phyloP scores from a whole-genome alignment of 176 grass and related monocot genomes.

The Paspalum vaginatum region DNA sequence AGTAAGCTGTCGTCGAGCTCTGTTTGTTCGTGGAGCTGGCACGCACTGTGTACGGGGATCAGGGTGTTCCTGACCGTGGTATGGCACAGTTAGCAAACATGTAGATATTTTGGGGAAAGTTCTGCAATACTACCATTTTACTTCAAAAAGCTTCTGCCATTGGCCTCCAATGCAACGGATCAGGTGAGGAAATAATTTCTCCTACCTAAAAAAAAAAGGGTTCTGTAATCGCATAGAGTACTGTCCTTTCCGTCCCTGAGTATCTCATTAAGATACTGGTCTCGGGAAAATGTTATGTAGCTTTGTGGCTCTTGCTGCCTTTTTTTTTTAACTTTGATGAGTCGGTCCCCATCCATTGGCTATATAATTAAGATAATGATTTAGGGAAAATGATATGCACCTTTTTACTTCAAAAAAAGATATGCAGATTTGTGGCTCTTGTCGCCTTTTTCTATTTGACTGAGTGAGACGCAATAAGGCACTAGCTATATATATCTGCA shows the following conservation, averaged over 20 bases:
- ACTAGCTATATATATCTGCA: constrained; percentile 23
- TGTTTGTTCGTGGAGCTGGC: background rate
- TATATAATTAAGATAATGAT: constrained; percentile 18
- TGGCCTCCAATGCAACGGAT: no score
- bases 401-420: no score
- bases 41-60: background rate
- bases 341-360: background rate
- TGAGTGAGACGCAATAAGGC: constrained; percentile 15
- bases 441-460: background rate
- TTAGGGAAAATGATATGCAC: background rate
- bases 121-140: background rate
- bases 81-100: background rate
- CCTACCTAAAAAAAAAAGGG: no score
- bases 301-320: background rate
- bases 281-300: background rate
- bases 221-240: no score
- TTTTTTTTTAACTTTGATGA: background rate
- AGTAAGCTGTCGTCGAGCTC: background rate
- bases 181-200: no score
- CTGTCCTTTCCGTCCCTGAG: no score
- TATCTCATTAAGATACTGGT: background rate
- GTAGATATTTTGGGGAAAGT: background rate
- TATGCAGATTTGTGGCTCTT: background rate
- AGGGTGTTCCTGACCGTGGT: background rate
- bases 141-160: background rate